Evolutionary conservation across 345 rosid genomes (phyloP), one percentile per base, ranked within the genome.

Genomic region (Eucalyptus cladocalyx): DNA sequence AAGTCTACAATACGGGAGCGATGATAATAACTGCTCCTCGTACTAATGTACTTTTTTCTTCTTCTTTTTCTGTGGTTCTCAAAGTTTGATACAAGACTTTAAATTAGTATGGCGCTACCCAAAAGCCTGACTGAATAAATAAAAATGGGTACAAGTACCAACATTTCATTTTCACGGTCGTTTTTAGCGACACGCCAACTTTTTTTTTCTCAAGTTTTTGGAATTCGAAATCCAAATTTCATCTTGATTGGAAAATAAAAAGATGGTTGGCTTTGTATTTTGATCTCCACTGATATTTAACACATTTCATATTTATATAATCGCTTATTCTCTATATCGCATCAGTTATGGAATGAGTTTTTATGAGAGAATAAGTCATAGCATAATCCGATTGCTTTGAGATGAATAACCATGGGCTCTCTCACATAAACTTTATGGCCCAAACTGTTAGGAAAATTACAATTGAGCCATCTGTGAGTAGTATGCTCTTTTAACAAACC

Each of bases 291-390:
- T 13, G 5, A 62, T 13, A 62, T 62, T 12, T 62, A 28, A 62
- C 69, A 60, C 28, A 62, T 13, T 62, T 62, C 18, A 4, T 28
- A 62, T 30, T 30, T 62, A 17, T 4, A 30, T 62, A 62, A 13
- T 13, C n/a, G 1, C 9, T 13, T 62, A 0, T 28, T 56, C 62
- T 56, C 4, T 28, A 30, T 4, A 30, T 62, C 2, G 1, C 17
- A 30, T 62, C 1, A 3, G 0, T 28, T 6, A 62, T 28, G 34
- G 69, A 62, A 62, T 0, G 69, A 30, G 34, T 30, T 13, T 62
- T 4, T 30, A 62, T 6, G 12, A 28, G 1, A 6, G 0, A 28
- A 62, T 6, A 62, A 62, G 17, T 13, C 7, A 0, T 14, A 7
- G 13, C 1, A 13, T 0, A 62, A 32, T 12, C 18, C 9, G 3